Evolutionary conservation across 2,329 filamentous ascomycete species (phyloP), one percentile per base, ranked within the genome.

Genomic region (Aquanectria penicillioides): DNA sequence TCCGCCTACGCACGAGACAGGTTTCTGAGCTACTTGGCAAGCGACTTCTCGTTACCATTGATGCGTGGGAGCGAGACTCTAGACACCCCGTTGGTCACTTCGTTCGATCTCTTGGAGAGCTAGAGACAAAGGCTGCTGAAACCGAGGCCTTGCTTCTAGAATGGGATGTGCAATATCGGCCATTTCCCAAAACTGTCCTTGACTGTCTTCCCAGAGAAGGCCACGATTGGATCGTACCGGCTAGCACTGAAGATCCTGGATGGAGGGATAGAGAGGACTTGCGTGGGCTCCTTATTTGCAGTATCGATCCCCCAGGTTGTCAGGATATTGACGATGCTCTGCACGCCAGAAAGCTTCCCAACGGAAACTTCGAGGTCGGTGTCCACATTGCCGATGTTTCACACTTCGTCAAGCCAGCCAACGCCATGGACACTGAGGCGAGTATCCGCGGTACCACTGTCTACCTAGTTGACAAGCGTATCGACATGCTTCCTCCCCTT

Each of bases 341-440:
- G 6, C 96, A 99, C 75, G 94, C 95, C 6, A 86, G 89, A 60
- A 83, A 85, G 47, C 80, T 99, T 18, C 89, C 93, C 0, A 98
- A 98, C 70, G 95, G 96, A 37, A 97, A 98, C 74, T 94, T 89
- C 65, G 93, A 98, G 75, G 93, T 99, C 9, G 95, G 95, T 63
- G 95, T 99, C 13, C 96, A 99, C 77, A 99, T 99, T 76, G 96
- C 95, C 23, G 95, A 99, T 75, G 95, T 99, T n/a, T 98, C 95
- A 9, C 91, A 99, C 78, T 99, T 99, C 73, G 95, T 99, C 70
- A 97, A 95, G 77, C 94, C 96, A 22, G 93, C 92, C 75, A 99
- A 94, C 71, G 90, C 95, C 51, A 99, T 99, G 95, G 96, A 99
- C 74, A 86, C 89, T 43, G 95, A 99, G 78, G 95, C 95, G 3